Conservation (phyloP, 768 basidiomycete species). For the Lactarius evosmus region DNA sequence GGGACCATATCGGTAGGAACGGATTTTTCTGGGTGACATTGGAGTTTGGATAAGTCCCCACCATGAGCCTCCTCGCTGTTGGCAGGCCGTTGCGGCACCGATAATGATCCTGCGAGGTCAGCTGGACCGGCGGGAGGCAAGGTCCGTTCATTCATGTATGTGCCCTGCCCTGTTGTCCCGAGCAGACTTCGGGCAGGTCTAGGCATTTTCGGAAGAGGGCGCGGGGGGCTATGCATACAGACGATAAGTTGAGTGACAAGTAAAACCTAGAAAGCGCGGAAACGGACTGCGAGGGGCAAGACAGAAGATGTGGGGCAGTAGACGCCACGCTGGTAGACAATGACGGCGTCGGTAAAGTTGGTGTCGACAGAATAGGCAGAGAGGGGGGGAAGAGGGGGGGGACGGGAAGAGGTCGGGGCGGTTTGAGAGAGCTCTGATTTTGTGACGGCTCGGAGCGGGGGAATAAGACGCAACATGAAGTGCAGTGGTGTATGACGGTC, state of each 20-base stretch:
- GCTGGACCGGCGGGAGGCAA: neutral
- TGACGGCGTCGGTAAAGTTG: neutral
- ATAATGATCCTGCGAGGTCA: neutral
- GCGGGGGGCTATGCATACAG: neutral
- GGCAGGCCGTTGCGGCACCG: slow-evolving; percentile 2
- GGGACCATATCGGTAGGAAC: slow-evolving; percentile 32
- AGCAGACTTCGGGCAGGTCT: neutral
- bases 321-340: neutral
- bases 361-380: neutral
- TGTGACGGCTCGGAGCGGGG: neutral
- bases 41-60: slow-evolving; percentile 32
- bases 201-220: slow-evolving; percentile 23
- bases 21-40: slow-evolving; percentile 37
- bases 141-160: neutral
- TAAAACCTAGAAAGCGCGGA: neutral
- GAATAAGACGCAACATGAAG: neutral
- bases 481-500: neutral
- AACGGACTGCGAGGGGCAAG: slow-evolving; percentile 7
- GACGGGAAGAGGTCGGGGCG: slow-evolving; percentile 11
- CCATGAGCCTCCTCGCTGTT: slow-evolving; percentile 12
- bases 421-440: neutral
- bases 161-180: neutral
- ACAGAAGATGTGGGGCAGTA: neutral
- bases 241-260: neutral
- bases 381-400: neutral